Conservation (phyloP, 495 filamentous ascomycete genomes). For the Podospora conica region DNA sequence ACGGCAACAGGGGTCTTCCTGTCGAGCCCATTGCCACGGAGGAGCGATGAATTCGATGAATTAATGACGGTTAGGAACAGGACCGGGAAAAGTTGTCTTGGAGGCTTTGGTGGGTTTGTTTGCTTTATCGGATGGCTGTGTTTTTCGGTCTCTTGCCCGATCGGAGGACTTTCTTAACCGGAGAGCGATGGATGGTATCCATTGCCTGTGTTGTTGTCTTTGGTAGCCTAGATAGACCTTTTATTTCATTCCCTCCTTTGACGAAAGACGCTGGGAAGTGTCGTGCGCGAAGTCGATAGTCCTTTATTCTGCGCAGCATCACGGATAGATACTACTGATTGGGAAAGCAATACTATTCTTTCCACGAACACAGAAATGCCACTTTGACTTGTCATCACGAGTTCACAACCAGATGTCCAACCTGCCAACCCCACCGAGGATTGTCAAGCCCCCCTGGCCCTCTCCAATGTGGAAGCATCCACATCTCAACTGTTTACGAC, state of each 20-base stretch:
- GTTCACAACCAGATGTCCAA: background rate
- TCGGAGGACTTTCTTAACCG: background rate
- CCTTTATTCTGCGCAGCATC: background rate
- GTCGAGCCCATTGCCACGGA: conserved; percentile 26
- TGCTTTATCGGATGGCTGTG: background rate
- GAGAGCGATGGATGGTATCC: background rate
- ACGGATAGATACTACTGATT: background rate
- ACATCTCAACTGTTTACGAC: background rate
- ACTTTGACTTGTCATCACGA: background rate
- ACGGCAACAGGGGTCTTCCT: conserved; percentile 16
- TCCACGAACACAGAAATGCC: background rate
- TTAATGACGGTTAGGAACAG: background rate
- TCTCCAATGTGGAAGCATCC: background rate
- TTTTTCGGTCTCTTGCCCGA: background rate
- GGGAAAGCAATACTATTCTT: background rate
- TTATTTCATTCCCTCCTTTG: background rate
- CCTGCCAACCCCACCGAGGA: background rate
- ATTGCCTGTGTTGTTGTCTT: background rate
- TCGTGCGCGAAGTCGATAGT: background rate
- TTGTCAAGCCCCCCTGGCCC: background rate
- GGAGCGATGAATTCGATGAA: background rate
- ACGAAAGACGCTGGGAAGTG: background rate
- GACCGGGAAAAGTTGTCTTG: background rate
- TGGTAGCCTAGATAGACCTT: background rate
- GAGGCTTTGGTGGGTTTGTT: background rate